These are phyloP conservation scores for Theobroma cacao DNA, from an alignment of 345 rosid genomes.

Conservation along the genomic window DNA sequence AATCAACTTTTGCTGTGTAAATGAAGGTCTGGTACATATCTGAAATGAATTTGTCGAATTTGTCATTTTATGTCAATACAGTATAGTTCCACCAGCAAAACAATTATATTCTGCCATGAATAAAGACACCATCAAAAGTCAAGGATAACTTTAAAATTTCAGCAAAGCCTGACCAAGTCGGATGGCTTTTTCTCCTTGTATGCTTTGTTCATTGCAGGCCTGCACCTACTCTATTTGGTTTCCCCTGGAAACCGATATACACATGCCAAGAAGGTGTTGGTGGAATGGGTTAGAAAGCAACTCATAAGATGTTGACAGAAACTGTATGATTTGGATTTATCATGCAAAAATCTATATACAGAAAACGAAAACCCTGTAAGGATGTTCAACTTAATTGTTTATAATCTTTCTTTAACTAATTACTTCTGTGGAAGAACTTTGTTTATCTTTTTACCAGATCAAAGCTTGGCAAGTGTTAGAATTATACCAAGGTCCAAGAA, in stretches of 20 bases:
- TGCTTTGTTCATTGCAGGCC: not conserved
- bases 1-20: not conserved
- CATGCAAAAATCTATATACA: not conserved
- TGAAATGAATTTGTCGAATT: not conserved
- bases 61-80: no score
- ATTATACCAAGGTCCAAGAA: no score
- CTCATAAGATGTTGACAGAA: not conserved
- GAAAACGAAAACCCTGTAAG: no score
- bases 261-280: not conserved
- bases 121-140: not conserved
- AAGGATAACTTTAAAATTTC: not conserved
- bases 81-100: not conserved
- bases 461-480: not conserved
- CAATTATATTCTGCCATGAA: not conserved
- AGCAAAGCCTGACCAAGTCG: no score
- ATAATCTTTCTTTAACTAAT: no score
- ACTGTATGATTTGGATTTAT: not conserved
- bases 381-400: no score
- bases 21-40: not conserved
- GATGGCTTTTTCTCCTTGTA: not conserved
- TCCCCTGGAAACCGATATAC: not conserved
- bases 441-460: no score
- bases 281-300: no score
- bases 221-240: no score
- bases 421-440: no score